Conservation (phyloP, 2,329 filamentous ascomycete species). For the Tolypocladium guangdongense region DNA sequence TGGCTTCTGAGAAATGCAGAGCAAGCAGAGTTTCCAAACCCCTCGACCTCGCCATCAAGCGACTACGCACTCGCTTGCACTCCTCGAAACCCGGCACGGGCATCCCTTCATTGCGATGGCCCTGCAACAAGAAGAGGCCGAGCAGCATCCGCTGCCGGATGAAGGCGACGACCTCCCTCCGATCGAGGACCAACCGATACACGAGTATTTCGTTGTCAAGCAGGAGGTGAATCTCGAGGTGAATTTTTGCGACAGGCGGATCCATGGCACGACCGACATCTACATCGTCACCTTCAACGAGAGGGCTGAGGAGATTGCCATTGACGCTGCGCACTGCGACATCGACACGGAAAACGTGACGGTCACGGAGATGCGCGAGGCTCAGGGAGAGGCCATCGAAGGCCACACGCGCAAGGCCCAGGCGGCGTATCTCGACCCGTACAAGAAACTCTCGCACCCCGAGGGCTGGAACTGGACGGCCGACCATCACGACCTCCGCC, state of each 20-base stretch:
- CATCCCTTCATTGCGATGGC: conserved; percentile 2
- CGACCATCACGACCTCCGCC: conserved; percentile 64
- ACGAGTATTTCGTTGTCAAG: conserved; percentile 51
- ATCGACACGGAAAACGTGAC: conserved; percentile 44
- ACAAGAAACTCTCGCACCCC: conserved; percentile 52
- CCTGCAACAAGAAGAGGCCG: not conserved
- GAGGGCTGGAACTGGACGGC: conserved; percentile 51
- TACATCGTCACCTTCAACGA: conserved; percentile 56
- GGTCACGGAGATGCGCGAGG: conserved; percentile 30
- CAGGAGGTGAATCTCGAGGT: conserved; percentile 86
- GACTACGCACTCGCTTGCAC: not conserved
- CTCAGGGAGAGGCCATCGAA: conserved; percentile 22
- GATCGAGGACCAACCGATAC: conserved; percentile 23
- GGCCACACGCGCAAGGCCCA: conserved; percentile 28
- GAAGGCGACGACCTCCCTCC: conserved; percentile 21
- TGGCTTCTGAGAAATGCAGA: not conserved
- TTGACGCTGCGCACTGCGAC: conserved; percentile 52
- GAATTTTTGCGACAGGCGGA: conserved; percentile 64
- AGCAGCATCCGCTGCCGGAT: conserved; percentile 18
- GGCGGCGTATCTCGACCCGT: conserved; percentile 50
- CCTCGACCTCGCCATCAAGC: not conserved
- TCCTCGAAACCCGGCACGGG: too few relatives aligned
- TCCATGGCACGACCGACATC: conserved; percentile 74
- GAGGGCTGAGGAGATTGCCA: conserved; percentile 44
- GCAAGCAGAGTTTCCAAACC: not conserved